A percentile compares a stretch with the other conserved stretches of the same genome.
Evolutionary conservation across 768 basidiomycete genomes (phyloP).

Genomic region (Kwoniella pini): DNA sequence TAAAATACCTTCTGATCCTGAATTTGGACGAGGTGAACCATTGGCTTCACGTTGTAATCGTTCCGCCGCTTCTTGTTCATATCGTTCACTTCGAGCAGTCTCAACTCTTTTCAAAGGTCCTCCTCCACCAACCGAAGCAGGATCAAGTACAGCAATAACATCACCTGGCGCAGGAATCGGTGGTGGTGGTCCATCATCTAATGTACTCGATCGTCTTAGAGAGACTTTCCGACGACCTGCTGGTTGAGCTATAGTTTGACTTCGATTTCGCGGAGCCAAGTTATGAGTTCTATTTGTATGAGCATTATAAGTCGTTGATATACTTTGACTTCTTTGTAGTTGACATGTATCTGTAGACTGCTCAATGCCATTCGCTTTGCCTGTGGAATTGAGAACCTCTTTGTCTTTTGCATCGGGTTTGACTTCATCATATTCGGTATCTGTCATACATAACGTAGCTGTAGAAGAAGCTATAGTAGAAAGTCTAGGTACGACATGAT

Average conservation of each 20-base stretch:
- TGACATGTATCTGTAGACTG: background rate
- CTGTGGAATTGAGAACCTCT: too few relatives aligned
- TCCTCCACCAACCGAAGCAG: conserved; percentile 38
- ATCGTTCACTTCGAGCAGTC: conserved; percentile 25
- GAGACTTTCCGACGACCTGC: background rate
- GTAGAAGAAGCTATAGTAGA: too few relatives aligned
- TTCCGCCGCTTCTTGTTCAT: conserved; percentile 15
- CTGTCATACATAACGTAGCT: too few relatives aligned
- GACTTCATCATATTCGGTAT: too few relatives aligned
- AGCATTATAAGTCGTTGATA: background rate
- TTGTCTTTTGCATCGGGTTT: too few relatives aligned
- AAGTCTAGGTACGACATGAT: too few relatives aligned
- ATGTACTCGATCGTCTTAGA: background rate
- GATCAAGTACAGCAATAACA: conserved; percentile 30
- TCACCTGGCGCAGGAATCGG: conserved; percentile 15
- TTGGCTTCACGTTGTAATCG: background rate
- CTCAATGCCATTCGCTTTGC: too few relatives aligned
- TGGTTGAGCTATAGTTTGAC: background rate
- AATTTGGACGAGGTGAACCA: too few relatives aligned
- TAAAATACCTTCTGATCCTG: conserved; percentile 18
- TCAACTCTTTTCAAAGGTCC: conserved; percentile 34
- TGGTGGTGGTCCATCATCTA: conserved; percentile 3
- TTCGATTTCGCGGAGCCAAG: background rate
- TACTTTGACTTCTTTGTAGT: background rate
- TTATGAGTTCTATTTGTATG: background rate